These are phyloP conservation scores for Cladochytrium replicatum DNA, from an alignment of 192 early-diverging fungal species.

Conservation along the genomic window DNA sequence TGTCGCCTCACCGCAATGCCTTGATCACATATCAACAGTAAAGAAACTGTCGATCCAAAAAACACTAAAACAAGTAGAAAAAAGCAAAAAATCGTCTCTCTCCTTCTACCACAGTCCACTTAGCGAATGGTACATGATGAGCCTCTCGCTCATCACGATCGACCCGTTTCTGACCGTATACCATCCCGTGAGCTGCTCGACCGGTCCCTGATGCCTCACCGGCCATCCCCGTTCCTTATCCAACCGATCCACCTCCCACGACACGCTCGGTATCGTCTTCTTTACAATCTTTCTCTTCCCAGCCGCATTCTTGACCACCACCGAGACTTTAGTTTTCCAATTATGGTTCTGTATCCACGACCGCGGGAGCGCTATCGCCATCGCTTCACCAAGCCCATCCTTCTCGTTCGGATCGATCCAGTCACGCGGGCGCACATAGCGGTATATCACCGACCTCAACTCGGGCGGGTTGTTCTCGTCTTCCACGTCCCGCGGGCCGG, in stretches of 20 bases:
- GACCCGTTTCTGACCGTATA: slow-evolving; percentile 15
- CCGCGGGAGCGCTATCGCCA: not conserved
- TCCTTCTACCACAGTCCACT: slow-evolving; percentile 21
- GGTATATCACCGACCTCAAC: not conserved
- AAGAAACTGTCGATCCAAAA: no score
- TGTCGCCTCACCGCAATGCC: no score
- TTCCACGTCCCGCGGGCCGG: not conserved
- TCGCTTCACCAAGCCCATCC: not conserved
- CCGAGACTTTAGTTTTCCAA: no score
- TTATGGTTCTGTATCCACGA: not conserved
- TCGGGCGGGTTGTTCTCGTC: no score
- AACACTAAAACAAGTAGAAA: no score
- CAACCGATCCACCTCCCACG: slow-evolving; percentile 15
- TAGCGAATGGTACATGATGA: slow-evolving; percentile 15
- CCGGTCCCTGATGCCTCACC: slow-evolving; percentile 4
- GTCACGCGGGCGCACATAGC: not conserved
- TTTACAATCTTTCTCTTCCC: not conserved
- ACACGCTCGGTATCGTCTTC: no score
- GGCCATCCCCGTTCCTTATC: slow-evolving; percentile 1
- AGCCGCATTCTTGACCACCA: not conserved
- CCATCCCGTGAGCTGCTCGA: slow-evolving; percentile 6
- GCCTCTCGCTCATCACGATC: slow-evolving; percentile 15
- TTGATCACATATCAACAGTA: no score
- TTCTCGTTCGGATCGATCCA: not conserved
- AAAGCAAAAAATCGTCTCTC: no score